Base-by-base conservation (phyloP, 1,284 basidiomycete species). In the Trametes hirsuta region DNA sequence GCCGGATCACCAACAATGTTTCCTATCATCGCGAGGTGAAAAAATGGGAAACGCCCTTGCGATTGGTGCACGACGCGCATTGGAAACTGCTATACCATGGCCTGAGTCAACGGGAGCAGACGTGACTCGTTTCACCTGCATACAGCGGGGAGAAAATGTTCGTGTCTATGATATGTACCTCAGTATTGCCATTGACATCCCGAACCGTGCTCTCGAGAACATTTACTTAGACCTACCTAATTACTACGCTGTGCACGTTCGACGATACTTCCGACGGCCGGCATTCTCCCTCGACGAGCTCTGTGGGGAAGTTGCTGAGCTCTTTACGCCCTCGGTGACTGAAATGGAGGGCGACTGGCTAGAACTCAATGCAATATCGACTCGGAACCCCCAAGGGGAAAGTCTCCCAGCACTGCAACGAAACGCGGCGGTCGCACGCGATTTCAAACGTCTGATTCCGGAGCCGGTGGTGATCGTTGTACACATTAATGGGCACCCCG, bases 401-500 rank as follows among this genome's bases (percentile, higher is more conserved):
- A 36, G 3, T 41, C 3, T 24, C 9, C 8, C 48, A 3, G 44
- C 55, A 1, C 11, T 58, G 18, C 56, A 61, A 42, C 48, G 59
- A 6, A 65, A 61, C 22, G 53, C 60, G 0, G 61, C 48, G 3
- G 25, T 21, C 14, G 44, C 49, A 11, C 39, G 53, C 1, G 61
- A 59, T 30, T 53, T 65, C 39, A 44, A 41, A 10, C 55, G 63
- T 2, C 1, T 62, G 8, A 65, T 65, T 10, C 63, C 63, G 11
- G 63, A 62, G 21, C 63, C 60, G 15, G 25, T 48, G 4, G 58
- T 62, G 0, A 50, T 79, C 0, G 71, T 78, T 0, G 61, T 80
- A 0, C 62, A 73, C 0, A 51, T 80, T 0, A 74, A 78, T 61
- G 77, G 74, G 0, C 65, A 74, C 1, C 69, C 73, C 0, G 68